Base-by-base conservation (phyloP, 2,329 filamentous ascomycete species). In the Zopfia rhizophila region DNA sequence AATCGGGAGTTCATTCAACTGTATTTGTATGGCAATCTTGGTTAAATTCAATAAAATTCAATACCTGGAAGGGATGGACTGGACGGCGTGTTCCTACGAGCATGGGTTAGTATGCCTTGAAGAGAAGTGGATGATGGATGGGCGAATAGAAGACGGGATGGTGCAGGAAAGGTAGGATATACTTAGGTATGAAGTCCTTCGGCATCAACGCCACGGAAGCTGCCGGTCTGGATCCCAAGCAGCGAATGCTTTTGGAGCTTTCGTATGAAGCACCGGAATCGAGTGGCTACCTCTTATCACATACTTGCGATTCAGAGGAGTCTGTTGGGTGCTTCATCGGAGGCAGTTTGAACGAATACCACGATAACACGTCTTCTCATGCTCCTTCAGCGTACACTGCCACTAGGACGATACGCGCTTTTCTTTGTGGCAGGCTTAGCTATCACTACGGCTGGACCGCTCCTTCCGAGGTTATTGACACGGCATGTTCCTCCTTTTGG, bases 181-280 rank as follows among this genome's bases (percentile, higher is more conserved):
- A n/a, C n/a, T n/a, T n/a, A n/a, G n/a, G n/a, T n/a, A n/a, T n/a
- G n/a, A n/a, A n/a, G 2, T 68, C 68, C 46, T 69, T 69, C 31
- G 30, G 44, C 7, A 50, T 55, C 8, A 58, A 51, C 7, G 24
- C 46, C 10, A 41, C 42, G 10, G 63, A 68, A 21, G 61, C 63
- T 3, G 40, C 48, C 1, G 35, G 40, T 14, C 60, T 61, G 54
- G 63, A 68, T 28, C 63, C 63, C 16, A 58, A 67, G 29, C 60
- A 67, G 25, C 52, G 66, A 3, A 42, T 61, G 7, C 28, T 61
- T 3, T 41, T 69, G 11, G 56, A 69, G 44, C 60, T 60, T 10
- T 58, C 62, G 0, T 72, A 70, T 16, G 67, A 75, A 49, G 69
- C 73, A 1, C 53, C 82, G 0, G 74, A 76, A 33, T 65, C 59